Evolutionary conservation across 306 rosid species (phyloP).

Genomic region (Gleditsia sinensis): DNA sequence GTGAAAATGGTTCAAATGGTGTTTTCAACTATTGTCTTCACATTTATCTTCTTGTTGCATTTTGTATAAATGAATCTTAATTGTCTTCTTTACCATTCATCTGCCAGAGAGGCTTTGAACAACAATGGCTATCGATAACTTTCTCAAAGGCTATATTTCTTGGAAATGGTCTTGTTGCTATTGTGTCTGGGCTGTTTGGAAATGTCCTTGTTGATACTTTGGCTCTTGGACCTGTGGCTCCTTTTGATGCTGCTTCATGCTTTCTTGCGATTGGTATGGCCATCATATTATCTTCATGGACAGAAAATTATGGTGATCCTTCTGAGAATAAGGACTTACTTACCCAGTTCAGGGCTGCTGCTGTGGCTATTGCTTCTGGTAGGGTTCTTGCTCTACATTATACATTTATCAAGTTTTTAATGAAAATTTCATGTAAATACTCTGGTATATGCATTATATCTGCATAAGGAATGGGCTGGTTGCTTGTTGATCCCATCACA

Average conservation of each 20-base stretch:
- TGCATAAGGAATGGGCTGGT: conserved; percentile 8
- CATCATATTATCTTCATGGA: conserved; percentile 77
- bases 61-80: conserved; percentile 35
- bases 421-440: conserved; percentile 22
- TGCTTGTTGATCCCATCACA: neutral
- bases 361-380: conserved; percentile 96
- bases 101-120: conserved; percentile 90
- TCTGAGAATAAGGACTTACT: conserved; percentile 84
- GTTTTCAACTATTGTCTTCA: conserved; percentile 1
- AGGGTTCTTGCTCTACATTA: conserved; percentile 16
- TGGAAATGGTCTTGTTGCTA: conserved; percentile 93
- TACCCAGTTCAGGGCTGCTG: conserved; percentile 87
- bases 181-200: conserved; percentile 86
- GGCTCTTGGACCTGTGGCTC: conserved; percentile 96
- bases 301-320: conserved; percentile 86
- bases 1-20: neutral
- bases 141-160: conserved; percentile 94
- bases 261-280: conserved; percentile 95
- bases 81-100: conserved; percentile 1
- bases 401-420: conserved; percentile 6
- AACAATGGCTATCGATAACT: conserved; percentile 90
- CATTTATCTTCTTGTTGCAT: conserved; percentile 18
- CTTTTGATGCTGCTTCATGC: conserved; percentile 97
- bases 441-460: neutral
- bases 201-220: conserved; percentile 84